Evolutionary conservation across 2,329 filamentous ascomycete genomes (phyloP), one percentile per base, ranked within the genome.

Genomic region (Coniochaeta sp.): DNA sequence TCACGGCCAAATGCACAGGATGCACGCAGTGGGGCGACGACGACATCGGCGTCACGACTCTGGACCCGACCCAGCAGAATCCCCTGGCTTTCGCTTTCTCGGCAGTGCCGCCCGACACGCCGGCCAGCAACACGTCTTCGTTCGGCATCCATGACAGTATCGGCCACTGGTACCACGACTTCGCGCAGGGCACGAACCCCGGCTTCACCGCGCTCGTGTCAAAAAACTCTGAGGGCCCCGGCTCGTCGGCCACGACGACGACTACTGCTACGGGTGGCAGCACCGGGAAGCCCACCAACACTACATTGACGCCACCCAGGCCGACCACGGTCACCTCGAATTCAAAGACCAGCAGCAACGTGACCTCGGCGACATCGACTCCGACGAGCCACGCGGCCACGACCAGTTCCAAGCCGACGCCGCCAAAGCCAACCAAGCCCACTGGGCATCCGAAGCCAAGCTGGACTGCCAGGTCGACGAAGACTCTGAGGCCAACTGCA

Each of bases 101-200:
- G 1, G 63, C 65, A 16, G 69, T 66, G 1, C 71, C 74, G 5
- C 74, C 77, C 10, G 72, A 77, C 58, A 67, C 71, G 19, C 77
- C 77, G 1, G 58, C 63, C 17, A 70, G 72, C 66, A 66, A 66
- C 24, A 68, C 71, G 12, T 71, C 72, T 3, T 65, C 66, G 22
- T 79, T 80, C 62, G 70, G 71, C 61, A 78, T 78, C 62, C 77
- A 80, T 63, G 73, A 78, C 55, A 71, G 69, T 60, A 69, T 76
- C 44, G 75, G 74, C 54, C 76, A 76, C 65, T 76, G 73, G 71
- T 68, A 69, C 36, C 73, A 76, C 62, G 71, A 76, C 62, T 68
- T 77, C 54, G 65, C 63, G 9, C 63, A 64, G 1, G 72, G 72
- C 10, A 66, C 69, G 57, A 72, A 74, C 3, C 64, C 71, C 36